Base-by-base conservation (phyloP, 1,284 basidiomycete genomes). In the Moesziomyces sp. region DNA sequence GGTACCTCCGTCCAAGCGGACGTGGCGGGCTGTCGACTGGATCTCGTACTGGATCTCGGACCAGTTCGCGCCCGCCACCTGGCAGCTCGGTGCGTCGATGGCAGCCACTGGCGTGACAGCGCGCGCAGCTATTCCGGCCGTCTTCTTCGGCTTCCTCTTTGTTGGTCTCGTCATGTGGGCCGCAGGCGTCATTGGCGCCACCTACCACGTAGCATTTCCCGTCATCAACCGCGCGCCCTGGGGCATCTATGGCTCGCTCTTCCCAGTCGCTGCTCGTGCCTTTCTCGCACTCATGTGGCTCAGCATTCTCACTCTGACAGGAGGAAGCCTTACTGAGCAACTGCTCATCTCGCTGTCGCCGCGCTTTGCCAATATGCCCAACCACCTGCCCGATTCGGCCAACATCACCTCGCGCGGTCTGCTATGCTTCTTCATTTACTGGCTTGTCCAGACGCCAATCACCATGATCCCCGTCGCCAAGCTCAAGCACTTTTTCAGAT, bases 1-100 rank as follows among this genome's bases (percentile, higher is more conserved):
- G 5, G 52, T 65, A 1, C 63, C 63, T 3, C 56, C 56, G 0
- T 6, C 46, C 10, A 49, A 52, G 34, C 51, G 52, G 26, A 65
- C 63, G 38, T 65, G 63, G 63, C 40, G 48, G 1, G 23, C 57
- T 13, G 21, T 58, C 44, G 63, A 65, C 30, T 65, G 63, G 63
- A 47, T 69, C 46, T 57, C 58, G 18, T 62, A 62, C 46, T 69
- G 66, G 66, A 53, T 64, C 50, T 69, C 66, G 24, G 66, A 69
- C 26, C 59, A 63, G 50, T 69, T 62, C 18, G 60, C 66, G 0
- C 66, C 66, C 13, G 66, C 66, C 38, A 64, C 59, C 18, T 69
- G 59, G 56, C 56, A 69, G 42, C 60, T 69, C 10, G 60, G 66
- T 18, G 52, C 58, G 11, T 61, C 58, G 18, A 58, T 69, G 66